phyloP scores from a whole-genome alignment of 106 monocot genomes.

The Dioscorea dumetorum region DNA sequence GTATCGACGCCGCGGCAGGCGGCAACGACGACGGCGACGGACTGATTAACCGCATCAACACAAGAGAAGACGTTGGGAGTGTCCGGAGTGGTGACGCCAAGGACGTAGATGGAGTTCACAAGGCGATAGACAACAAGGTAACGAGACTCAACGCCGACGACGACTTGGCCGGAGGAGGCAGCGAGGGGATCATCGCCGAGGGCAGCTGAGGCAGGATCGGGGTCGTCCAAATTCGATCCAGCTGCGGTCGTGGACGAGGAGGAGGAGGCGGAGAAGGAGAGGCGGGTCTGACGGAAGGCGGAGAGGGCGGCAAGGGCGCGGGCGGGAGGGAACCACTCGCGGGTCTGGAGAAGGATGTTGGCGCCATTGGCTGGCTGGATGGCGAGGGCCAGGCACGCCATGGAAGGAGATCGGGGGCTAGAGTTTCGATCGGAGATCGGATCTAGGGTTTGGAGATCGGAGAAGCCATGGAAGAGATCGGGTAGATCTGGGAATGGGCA shows the following conservation, averaged over 20 bases:
- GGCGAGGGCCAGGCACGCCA: slow-evolving; percentile 96
- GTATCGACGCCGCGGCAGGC: slow-evolving; percentile 97
- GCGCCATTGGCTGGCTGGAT: slow-evolving; percentile 82
- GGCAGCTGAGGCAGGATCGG: slow-evolving; percentile 6
- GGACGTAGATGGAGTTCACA: slow-evolving; percentile 92
- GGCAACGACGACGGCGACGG: slow-evolving; percentile 74
- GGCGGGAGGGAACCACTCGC: slow-evolving; percentile 76
- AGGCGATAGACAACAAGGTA: slow-evolving; percentile 95
- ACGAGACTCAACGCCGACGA: slow-evolving; percentile 83
- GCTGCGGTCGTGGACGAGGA: slow-evolving; percentile 11
- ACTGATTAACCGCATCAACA: slow-evolving; percentile 88
- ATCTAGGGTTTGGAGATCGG: neutral
- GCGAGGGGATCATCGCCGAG: slow-evolving; percentile 97
- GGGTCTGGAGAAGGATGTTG: slow-evolving; percentile 88
- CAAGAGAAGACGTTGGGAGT: slow-evolving; percentile 61
- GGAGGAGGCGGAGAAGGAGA: slow-evolving; percentile 40
- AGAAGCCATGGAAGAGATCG: too few species aligned
- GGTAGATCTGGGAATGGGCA: too few species aligned
- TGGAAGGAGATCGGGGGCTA: slow-evolving; percentile 16
- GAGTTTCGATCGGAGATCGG: slow-evolving; percentile 13
- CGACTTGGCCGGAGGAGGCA: slow-evolving; percentile 83
- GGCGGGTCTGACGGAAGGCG: slow-evolving; percentile 72
- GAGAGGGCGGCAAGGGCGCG: slow-evolving; percentile 69
- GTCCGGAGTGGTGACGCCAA: slow-evolving; percentile 79
- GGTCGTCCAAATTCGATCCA: neutral